Base-by-base conservation (phyloP, 1,284 basidiomycete species). In the Austroboletus rostrupii region DNA sequence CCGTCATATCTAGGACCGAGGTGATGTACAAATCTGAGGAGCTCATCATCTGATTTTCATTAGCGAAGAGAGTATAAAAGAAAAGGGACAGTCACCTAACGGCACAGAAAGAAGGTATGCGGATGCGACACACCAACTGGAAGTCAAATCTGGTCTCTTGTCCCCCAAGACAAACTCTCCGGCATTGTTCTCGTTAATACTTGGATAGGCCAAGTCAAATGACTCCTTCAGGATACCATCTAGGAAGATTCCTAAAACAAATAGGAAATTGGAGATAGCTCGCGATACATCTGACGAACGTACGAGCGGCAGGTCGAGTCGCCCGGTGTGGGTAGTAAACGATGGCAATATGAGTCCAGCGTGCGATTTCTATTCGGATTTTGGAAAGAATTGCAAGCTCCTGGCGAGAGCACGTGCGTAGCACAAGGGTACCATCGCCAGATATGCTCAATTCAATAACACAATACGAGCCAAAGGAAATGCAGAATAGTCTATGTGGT, bases 1-100 rank as follows among this genome's bases (percentile, higher is more conserved):
- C 80, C 83, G 2, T 71, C 72, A 54, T 92, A 91, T 32, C 84
- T 79, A 3, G 87, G 86, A 2, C 87, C 85, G 12, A 92, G 77
- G 59, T 89, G 85, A 58, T 89, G 84, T 20, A 89, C 75, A 43
- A 90, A 74, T 19, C 84, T 76, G 6, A 80, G 79, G 4, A 88
- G 61, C 49, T 85, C 83, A 48, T 89, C 82, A 11, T 73, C 84
- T 69, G 37, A 33, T 12, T 7, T 4, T 21, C 6, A 52, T 53
- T 19, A 57, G 48, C 31, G 45, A 32, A 17, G 36, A 23, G 19
- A 10, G 4, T n/a, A 43, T 17, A 16, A 40, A 35, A 5, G 14
- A 7, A 14, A 21, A 8, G 33, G 32, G 31, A 40, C 7, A 12
- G 66, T 51, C 60, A 87, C 87, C 73, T 32, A 91, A 62, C 2